Percentiles rank a stretch among this genome's conserved stretches.
These are phyloP conservation scores for Myriosclerotinia curreyana DNA, from an alignment of 2,329 filamentous ascomycete genomes.

Conservation along the genomic window DNA sequence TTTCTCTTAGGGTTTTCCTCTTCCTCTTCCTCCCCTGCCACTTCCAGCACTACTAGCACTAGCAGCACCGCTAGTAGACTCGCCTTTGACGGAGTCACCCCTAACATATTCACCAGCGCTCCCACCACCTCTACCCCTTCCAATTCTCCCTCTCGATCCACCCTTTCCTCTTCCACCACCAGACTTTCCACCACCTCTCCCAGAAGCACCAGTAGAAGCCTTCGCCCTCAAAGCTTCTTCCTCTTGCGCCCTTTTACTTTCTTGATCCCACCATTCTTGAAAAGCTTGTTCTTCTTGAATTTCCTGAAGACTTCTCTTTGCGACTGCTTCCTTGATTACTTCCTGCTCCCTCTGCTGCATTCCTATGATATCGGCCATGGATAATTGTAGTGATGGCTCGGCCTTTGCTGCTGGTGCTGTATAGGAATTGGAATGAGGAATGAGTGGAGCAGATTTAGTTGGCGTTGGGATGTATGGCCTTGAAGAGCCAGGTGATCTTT, in stretches of 20 bases:
- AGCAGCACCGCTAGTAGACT: too few species aligned
- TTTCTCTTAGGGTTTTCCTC: conserved; percentile 25
- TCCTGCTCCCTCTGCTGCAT: conserved; percentile 85
- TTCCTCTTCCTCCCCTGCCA: conserved; percentile 20
- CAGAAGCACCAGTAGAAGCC: conserved; percentile 23
- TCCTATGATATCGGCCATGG: conserved; percentile 83
- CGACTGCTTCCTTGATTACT: conserved; percentile 74
- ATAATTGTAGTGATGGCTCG: conserved; percentile 65
- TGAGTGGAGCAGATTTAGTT: conserved; percentile 42
- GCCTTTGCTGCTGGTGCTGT: conserved; percentile 56
- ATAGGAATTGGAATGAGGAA: conserved; percentile 61
- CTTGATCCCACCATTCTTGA: conserved; percentile 93
- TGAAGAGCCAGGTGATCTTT: conserved; percentile 24
- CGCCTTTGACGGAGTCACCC: background rate
- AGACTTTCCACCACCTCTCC: conserved; percentile 32
- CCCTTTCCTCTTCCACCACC: conserved; percentile 27
- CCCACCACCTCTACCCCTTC: conserved; percentile 11
- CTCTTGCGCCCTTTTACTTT: conserved; percentile 65
- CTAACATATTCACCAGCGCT: background rate
- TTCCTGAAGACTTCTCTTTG: conserved; percentile 85
- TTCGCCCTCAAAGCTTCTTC: conserved; percentile 33
- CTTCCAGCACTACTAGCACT: conserved; percentile 12
- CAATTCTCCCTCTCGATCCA: conserved; percentile 25
- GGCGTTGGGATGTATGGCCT: conserved; percentile 25
- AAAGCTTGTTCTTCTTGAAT: conserved; percentile 98